These are phyloP conservation scores for Leccinum longicurvipes DNA, from an alignment of 768 basidiomycete species.

Conservation along the genomic window DNA sequence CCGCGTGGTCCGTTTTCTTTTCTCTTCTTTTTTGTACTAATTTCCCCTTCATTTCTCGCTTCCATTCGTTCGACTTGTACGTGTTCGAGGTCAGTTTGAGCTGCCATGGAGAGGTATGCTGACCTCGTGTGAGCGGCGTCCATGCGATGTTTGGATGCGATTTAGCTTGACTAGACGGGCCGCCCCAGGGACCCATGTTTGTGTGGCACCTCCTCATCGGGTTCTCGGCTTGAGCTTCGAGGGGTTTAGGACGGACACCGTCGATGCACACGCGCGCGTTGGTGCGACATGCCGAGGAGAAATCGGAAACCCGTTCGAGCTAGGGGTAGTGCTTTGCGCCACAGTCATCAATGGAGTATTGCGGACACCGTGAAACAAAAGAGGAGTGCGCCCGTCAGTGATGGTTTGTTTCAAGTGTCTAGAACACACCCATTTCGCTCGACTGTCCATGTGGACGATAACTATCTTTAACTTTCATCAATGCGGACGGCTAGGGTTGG, in stretches of 20 bases:
- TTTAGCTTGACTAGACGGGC: not conserved
- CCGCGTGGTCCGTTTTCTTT: not conserved
- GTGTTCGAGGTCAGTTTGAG: not conserved
- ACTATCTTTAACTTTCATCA: not conserved
- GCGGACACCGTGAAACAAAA: not conserved
- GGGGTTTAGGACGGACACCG: not conserved
- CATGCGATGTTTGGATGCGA: not conserved
- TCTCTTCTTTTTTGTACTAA: not conserved
- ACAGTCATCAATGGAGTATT: not conserved
- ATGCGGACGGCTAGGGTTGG: not conserved
- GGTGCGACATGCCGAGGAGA: not conserved
- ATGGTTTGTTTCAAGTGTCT: constrained; percentile 7
- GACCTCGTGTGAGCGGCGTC: not conserved
- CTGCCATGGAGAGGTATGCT: not conserved
- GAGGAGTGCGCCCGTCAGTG: not conserved
- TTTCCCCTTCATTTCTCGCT: not conserved
- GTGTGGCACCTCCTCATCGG: too few relatives aligned
- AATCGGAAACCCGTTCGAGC: not conserved
- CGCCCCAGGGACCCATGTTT: too few relatives aligned
- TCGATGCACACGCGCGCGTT: not conserved
- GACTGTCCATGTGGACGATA: constrained; percentile 2
- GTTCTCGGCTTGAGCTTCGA: too few relatives aligned
- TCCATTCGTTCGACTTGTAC: not conserved
- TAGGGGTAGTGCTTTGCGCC: not conserved
- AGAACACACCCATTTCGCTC: not conserved